Conservation (phyloP, 2,329 filamentous ascomycete genomes). For the Atkinsonella hypoxylon region DNA sequence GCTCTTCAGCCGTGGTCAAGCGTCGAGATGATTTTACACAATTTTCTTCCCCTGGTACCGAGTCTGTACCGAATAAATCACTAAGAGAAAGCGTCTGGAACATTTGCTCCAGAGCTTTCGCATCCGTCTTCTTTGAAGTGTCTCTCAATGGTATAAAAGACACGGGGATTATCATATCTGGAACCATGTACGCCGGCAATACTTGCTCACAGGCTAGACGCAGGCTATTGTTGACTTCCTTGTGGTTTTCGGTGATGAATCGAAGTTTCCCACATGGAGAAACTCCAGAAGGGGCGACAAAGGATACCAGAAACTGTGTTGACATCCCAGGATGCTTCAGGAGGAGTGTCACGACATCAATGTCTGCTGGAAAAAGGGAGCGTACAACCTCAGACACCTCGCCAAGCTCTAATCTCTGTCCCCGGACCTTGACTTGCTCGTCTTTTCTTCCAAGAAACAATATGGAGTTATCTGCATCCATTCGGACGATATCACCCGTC, state of each 20-base stretch:
- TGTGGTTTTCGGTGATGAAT: background rate
- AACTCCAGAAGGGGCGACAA: background rate
- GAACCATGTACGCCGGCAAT: conserved; percentile 8
- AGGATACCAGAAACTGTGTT: background rate
- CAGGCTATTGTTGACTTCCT: background rate
- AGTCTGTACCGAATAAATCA: background rate
- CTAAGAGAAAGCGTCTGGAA: conserved; percentile 5
- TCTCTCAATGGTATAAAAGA: conserved; percentile 4
- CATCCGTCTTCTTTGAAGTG: conserved; percentile 6
- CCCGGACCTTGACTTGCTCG: conserved; percentile 10
- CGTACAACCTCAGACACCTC: conserved; percentile 3
- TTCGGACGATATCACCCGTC: conserved; percentile 11
- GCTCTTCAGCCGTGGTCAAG: background rate
- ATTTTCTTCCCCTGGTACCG: background rate
- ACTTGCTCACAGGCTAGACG: background rate
- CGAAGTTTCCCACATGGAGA: background rate
- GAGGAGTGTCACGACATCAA: background rate
- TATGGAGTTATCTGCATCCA: conserved; percentile 9
- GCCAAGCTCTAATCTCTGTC: conserved; percentile 7
- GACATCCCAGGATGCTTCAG: background rate
- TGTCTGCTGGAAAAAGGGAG: background rate
- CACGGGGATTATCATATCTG: conserved; percentile 5
- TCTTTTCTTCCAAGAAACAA: conserved; percentile 9
- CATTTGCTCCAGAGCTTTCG: conserved; percentile 2
- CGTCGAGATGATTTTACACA: background rate